Conservation (phyloP, 352 stramenopile species). For the Phytophthora lateralis region DNA sequence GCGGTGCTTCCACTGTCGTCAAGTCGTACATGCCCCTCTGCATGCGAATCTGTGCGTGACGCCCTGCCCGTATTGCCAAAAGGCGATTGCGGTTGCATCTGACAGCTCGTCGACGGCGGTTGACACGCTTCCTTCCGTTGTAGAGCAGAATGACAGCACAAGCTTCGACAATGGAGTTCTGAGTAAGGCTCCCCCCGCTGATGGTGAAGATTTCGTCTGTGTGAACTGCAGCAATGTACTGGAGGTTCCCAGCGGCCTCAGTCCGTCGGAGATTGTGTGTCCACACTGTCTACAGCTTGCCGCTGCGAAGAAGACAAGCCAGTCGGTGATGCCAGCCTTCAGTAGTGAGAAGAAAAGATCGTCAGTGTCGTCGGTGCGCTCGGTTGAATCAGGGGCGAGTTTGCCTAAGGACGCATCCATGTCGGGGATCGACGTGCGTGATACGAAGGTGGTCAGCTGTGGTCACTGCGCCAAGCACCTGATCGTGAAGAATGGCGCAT, state of each 20-base stretch:
- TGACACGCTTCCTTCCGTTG: constrained; percentile 35
- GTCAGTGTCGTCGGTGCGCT: constrained; percentile 34
- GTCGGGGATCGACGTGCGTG: constrained; percentile 64
- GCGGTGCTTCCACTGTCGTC: constrained; percentile 64
- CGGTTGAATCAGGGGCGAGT: constrained; percentile 41
- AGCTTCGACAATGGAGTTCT: constrained; percentile 4
- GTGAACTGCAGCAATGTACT: constrained; percentile 64
- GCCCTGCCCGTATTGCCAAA: constrained; percentile 54
- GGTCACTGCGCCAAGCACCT: constrained; percentile 86
- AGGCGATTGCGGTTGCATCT: constrained; percentile 39
- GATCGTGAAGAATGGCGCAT: constrained; percentile 79
- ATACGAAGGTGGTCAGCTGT: constrained; percentile 87
- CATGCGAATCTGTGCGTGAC: constrained; percentile 36
- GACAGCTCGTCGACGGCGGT: constrained; percentile 38
- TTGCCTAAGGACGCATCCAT: constrained; percentile 35
- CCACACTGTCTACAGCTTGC: constrained; percentile 69
- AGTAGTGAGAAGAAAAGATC: constrained; percentile 33
- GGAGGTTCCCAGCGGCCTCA: constrained; percentile 50
- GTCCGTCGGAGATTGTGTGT: constrained; percentile 61
- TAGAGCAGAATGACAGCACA: constrained; percentile 23
- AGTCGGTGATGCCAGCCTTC: constrained; percentile 32
- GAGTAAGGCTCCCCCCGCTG: constrained; percentile 6
- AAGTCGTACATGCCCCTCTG: constrained; percentile 49
- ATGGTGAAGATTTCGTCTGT: constrained; percentile 45
- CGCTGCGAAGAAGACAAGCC: constrained; percentile 47